Evolutionary conservation across 139 green algal genomes (phyloP), one percentile per base, ranked within the genome.

Genomic region (Chlorokybus atmophyticus): DNA sequence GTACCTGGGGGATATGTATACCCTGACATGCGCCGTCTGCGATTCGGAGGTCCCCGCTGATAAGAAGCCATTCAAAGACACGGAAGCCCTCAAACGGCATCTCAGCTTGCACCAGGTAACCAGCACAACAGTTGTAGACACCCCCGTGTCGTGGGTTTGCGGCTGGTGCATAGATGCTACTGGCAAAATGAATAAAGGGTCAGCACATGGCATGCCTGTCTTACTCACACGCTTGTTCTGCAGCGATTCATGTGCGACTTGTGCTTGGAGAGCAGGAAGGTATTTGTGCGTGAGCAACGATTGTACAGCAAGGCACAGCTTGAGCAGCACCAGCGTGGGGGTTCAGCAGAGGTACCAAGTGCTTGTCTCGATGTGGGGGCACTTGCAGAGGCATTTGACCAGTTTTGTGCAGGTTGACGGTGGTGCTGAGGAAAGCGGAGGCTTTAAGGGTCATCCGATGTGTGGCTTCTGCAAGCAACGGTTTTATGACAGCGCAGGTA

Each of bases 271-370:
- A 66, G 79, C 10, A 68, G 87, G 39, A 93, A 94, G 83, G 59
- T 62, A 26, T 96, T 96, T 50, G 47, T 93, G 10, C 67, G 69
- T 29, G 88, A 96, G 74, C 88, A 95, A 79, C 39, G 85, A 24
- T 31, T 89, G 32, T 97, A 97, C 78, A 86, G 51, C 31, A 75
- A 76, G 60, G 28, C 56, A 3, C 70, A 86, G 32, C 68, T 97
- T 50, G 68, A 90, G 19, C 50, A 59, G 27, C 90, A 97, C 78
- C n/a, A n/a, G n/a, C n/a, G n/a, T n/a, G n/a, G n/a, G n/a, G n/a
- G n/a, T n/a, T n/a, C n/a, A n/a, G n/a, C n/a, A n/a, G n/a, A n/a
- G n/a, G n/a, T n/a, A n/a, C n/a, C n/a, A n/a, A n/a, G n/a, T n/a
- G n/a, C n/a, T n/a, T n/a, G n/a, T n/a, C n/a, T n/a, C n/a, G n/a